phyloP scores from a whole-genome alignment of 1,284 basidiomycete species.

The Ganoderma leucocontextum region DNA sequence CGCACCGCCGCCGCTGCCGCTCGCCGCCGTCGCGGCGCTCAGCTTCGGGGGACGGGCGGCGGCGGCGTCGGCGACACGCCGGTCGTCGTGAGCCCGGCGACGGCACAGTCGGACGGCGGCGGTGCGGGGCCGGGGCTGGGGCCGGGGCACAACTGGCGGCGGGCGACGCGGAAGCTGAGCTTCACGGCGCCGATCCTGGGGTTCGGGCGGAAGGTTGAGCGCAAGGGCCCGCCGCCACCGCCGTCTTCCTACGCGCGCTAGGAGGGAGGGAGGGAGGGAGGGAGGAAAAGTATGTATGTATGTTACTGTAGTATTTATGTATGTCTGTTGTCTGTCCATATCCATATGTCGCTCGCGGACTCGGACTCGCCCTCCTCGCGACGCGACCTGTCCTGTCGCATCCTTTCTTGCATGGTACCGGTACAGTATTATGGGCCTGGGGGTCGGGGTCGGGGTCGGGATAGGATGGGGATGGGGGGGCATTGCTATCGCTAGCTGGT shows the following conservation, averaged over 20 bases:
- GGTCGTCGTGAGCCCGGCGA: slow-evolving; percentile 16
- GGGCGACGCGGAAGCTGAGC: slow-evolving; percentile 72
- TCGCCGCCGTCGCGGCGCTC: neutral
- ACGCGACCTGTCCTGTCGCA: neutral
- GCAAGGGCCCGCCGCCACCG: slow-evolving; percentile 21
- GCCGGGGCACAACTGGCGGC: slow-evolving; percentile 42
- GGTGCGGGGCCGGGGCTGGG: neutral
- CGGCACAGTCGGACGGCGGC: neutral
- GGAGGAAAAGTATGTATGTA: slow-evolving; percentile 2
- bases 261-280: neutral
- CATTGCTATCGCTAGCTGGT: neutral
- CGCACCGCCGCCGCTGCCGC: neutral
- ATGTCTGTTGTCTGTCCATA: neutral
- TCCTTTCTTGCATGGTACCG: neutral
- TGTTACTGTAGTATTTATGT: too few species aligned
- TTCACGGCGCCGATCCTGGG: slow-evolving; percentile 67
- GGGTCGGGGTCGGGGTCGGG: neutral
- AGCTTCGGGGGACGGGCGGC: slow-evolving; percentile 22
- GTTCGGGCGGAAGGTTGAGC: slow-evolving; percentile 57
- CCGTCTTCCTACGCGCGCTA: slow-evolving; percentile 25
- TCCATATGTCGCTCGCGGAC: neutral
- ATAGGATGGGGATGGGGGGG: neutral
- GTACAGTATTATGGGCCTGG: neutral
- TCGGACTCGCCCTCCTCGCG: neutral
- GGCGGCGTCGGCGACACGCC: slow-evolving; percentile 33